phyloP scores from a whole-genome alignment of 192 early-diverging fungal genomes.

The Lobosporangium transversale region DNA sequence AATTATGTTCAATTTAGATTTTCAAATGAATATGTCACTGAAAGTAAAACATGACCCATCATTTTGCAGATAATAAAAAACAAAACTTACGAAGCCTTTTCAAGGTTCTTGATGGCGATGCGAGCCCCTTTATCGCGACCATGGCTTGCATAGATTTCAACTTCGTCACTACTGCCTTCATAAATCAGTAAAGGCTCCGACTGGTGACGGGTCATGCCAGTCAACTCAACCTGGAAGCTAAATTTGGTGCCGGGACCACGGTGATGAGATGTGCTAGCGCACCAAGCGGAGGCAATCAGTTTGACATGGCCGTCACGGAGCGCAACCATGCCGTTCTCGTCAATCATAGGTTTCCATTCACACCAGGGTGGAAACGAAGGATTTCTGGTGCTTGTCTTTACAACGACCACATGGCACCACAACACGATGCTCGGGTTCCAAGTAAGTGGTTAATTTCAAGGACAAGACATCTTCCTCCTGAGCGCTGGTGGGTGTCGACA shows the following conservation, averaged over 20 bases:
- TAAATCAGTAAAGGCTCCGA: conserved; percentile 33
- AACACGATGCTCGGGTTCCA: conserved; percentile 49
- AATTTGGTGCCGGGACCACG: conserved; percentile 52
- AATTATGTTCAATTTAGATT: not conserved
- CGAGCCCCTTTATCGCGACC: conserved; percentile 47
- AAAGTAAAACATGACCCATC: not conserved
- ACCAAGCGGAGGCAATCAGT: conserved; percentile 51
- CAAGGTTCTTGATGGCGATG: conserved; percentile 27
- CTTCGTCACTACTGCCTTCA: conserved; percentile 41
- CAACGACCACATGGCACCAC: conserved; percentile 51
- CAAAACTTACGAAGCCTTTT: conserved; percentile 29
- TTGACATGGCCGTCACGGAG: conserved; percentile 45
- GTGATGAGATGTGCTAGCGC: conserved; percentile 51
- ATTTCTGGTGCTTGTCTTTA: conserved; percentile 52
- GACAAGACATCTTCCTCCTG: conserved; percentile 47
- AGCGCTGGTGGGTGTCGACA: conserved; percentile 35
- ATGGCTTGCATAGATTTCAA: conserved; percentile 52
- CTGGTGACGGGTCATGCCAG: conserved; percentile 32
- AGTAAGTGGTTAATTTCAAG: conserved; percentile 36
- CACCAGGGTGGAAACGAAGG: conserved; percentile 45
- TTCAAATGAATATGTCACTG: no score
- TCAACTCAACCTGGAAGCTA: conserved; percentile 40
- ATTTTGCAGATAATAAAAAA: not conserved
- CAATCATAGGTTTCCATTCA: conserved; percentile 55
- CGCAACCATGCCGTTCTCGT: conserved; percentile 51